Conservation (phyloP, 208 protist species). For the Wallacemonas sp. region DNA sequence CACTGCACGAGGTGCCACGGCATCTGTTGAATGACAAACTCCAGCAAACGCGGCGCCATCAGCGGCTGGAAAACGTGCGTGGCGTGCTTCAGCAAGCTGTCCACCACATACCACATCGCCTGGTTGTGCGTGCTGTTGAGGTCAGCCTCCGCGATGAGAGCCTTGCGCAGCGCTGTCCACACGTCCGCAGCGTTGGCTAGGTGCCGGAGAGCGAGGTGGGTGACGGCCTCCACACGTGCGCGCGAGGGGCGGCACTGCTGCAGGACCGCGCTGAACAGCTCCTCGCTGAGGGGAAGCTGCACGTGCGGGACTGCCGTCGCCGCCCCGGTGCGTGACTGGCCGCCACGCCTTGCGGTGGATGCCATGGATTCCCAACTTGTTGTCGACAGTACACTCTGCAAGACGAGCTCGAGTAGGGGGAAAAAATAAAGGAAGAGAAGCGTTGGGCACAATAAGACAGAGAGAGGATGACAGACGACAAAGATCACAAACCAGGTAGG, state of each 20-base stretch:
- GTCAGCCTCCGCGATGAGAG: constrained; percentile 45
- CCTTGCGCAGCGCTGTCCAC: constrained; percentile 67
- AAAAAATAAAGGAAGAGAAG: too few relatives aligned
- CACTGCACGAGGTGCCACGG: constrained; percentile 47
- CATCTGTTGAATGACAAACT: constrained; percentile 72
- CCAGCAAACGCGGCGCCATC: constrained; percentile 53
- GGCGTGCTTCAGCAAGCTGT: constrained; percentile 71
- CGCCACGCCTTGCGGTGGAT: background rate
- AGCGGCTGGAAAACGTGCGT: constrained; percentile 77
- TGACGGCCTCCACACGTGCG: constrained; percentile 51
- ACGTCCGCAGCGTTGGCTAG: constrained; percentile 45
- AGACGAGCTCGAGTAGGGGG: too few relatives aligned
- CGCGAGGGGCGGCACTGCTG: constrained; percentile 49
- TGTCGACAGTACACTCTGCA: background rate
- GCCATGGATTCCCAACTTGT: background rate
- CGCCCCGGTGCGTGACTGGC: background rate
- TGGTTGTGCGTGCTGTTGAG: constrained; percentile 43
- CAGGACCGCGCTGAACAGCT: constrained; percentile 53
- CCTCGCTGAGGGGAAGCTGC: constrained; percentile 37
- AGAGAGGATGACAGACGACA: too few relatives aligned
- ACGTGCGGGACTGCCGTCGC: background rate
- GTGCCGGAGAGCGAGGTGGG: constrained; percentile 57
- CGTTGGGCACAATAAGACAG: too few relatives aligned
- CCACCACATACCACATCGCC: constrained; percentile 74
- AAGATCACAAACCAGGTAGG: too few relatives aligned